phyloP scores from a whole-genome alignment of 2,329 filamentous ascomycete species.

The Lasiodiplodia sp. region DNA sequence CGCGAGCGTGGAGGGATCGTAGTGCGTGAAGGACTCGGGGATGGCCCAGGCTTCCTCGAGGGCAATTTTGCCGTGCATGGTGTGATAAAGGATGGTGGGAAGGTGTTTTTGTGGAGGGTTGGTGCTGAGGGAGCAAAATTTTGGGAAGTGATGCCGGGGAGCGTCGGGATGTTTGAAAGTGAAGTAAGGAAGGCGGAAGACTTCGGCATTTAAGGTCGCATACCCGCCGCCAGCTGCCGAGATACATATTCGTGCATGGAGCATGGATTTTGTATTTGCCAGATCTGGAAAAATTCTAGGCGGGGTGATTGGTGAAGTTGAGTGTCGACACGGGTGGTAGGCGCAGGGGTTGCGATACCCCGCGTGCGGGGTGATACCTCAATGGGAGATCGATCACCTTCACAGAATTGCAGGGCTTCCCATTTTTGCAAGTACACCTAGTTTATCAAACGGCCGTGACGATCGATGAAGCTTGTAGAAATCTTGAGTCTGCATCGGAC shows the following conservation, averaged over 20 bases:
- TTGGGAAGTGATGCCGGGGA: background rate
- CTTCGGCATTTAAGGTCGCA: background rate
- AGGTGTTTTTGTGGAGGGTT: background rate
- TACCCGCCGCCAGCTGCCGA: background rate
- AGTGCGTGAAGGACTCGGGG: background rate
- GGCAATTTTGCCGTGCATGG: slow-evolving; percentile 23
- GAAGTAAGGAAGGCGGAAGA: background rate
- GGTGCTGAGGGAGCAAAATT: background rate
- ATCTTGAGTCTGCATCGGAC: too few relatives aligned
- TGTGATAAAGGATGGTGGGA: background rate
- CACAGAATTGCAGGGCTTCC: background rate
- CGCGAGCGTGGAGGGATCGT: background rate
- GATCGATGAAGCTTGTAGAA: too few relatives aligned
- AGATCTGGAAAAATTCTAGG: background rate
- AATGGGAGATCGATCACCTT: background rate
- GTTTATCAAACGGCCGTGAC: too few relatives aligned
- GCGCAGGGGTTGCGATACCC: background rate
- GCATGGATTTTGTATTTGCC: background rate
- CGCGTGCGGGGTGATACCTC: background rate
- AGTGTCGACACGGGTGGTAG: background rate
- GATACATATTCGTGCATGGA: too few relatives aligned
- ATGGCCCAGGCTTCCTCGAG: slow-evolving; percentile 20
- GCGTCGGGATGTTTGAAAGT: too few relatives aligned
- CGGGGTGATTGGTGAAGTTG: background rate
- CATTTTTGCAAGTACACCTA: background rate